Conservation (phyloP, 2,329 filamentous ascomycete species). For the Endothia cerciana region DNA sequence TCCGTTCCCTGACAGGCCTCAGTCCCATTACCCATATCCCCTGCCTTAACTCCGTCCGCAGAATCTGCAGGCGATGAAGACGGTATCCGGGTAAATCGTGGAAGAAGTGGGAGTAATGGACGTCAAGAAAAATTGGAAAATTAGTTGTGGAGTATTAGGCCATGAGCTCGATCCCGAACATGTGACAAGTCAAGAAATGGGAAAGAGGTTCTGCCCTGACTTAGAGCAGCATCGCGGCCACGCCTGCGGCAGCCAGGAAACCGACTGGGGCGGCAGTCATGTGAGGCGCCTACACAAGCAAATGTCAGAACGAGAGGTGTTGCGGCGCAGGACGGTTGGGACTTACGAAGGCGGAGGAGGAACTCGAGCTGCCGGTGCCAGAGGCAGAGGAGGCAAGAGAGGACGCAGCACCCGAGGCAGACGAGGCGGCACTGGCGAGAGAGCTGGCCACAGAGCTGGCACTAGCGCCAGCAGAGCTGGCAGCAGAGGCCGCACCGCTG, state of each 20-base stretch:
- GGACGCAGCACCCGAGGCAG: neutral
- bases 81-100: conserved; percentile 12
- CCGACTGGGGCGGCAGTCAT: conserved; percentile 51
- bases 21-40: conserved; percentile 10
- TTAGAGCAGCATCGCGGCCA: conserved; percentile 55
- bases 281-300: conserved; percentile 39
- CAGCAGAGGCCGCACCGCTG: conserved; percentile 18
- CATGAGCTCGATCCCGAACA: conserved; percentile 12
- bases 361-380: conserved; percentile 31
- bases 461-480: conserved; percentile 33
- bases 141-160: conserved; percentile 24
- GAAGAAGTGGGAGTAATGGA: conserved; percentile 16
- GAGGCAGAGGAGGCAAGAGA: conserved; percentile 31
- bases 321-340: neutral
- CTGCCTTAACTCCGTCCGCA: conserved; percentile 15
- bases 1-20: conserved; percentile 8
- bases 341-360: conserved; percentile 36
- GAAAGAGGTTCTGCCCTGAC: conserved; percentile 16
- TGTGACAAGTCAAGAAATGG: conserved; percentile 9
- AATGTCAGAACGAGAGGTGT: conserved; percentile 22
- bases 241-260: conserved; percentile 52
- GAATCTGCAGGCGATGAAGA: conserved; percentile 19
- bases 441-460: conserved; percentile 27
- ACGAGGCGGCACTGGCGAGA: conserved; percentile 33
- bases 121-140: conserved; percentile 19